Conservation (phyloP, 257 asterid species). For the Solanum medicagineum region DNA sequence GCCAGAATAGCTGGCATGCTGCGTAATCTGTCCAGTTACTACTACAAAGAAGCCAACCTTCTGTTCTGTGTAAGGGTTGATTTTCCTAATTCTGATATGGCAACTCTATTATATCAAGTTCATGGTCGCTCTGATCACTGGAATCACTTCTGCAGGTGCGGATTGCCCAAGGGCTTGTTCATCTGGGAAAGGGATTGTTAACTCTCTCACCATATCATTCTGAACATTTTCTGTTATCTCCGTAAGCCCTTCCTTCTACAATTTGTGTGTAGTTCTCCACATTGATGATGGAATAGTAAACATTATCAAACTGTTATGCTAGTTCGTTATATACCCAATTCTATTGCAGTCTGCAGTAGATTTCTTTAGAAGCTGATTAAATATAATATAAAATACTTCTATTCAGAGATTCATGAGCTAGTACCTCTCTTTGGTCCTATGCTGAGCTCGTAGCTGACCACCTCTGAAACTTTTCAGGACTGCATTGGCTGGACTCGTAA, state of each 20-base stretch:
- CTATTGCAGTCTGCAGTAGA: background rate
- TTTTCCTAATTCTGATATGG: background rate
- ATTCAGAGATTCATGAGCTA: background rate
- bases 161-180: conserved; percentile 93
- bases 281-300: background rate
- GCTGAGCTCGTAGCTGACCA: background rate
- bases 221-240: conserved; percentile 66
- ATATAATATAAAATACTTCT: background rate
- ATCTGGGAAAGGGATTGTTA: conserved; percentile 80
- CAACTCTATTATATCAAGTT: background rate
- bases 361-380: background rate
- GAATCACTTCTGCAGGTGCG: conserved; percentile 50
- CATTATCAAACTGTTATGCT: background rate
- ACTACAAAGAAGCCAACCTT: conserved; percentile 91
- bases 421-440: background rate
- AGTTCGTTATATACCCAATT: background rate
- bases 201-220: conserved; percentile 89
- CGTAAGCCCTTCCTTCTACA: conserved; percentile 36
- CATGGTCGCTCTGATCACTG: background rate
- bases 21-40: conserved; percentile 91
- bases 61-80: conserved; percentile 67
- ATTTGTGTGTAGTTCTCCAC: background rate
- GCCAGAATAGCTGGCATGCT: conserved; percentile 99
- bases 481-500: conserved; percentile 79
- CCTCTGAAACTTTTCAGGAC: conserved; percentile 26